Base-by-base conservation (phyloP, 768 basidiomycete genomes). In the Austroboletus eburneus region DNA sequence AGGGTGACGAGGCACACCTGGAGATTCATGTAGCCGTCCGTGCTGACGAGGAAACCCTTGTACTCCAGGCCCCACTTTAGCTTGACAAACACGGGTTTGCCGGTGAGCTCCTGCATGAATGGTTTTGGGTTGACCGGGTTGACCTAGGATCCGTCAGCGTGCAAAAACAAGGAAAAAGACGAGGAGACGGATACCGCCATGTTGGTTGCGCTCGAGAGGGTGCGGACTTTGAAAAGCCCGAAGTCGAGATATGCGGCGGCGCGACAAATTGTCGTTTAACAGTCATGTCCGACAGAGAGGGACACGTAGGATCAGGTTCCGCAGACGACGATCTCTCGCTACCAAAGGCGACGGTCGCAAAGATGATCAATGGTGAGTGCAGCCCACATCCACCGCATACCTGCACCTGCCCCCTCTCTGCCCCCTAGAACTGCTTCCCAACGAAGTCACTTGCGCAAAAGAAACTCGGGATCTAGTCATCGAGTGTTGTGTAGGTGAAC, bases 11-110 rank as follows among this genome's bases (percentile, higher is more conserved):
- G 23, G 39, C 52, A 50, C 58, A 91, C 95, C 77, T 99, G 96
- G 39, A 99, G 80, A 68, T 99, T 99, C 96, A 98, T 98, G 73
- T 96, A 99, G 12, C 91, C 91, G 69, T 99, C 96, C 7, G 96
- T 97, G 61, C 91, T 94, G 56, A 99, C 96, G 53, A 99, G 79
- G 73, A 96, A 99, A 35, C 96, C 96, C 74, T 93, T 96, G 78
- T 98, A 98, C 64, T 98, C 93, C 42, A 97, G 77, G 51, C 96
- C 96, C 96, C 96, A 99, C 74, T 99, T 99, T 62, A 99, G 80
- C 50, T 83, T 81, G 52, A 98, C 96, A 62, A 83, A 89, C 37
- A 98, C 91, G 32, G 87, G 85, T 75, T 99, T 97, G 53, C 96
- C 96, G 22, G 96, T 97, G 56, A 98, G 83, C 67, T 96, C 94